These are phyloP conservation scores for Plasmodium vivax DNA, from an alignment of 169 alveolate species.

Conservation along the genomic window DNA sequence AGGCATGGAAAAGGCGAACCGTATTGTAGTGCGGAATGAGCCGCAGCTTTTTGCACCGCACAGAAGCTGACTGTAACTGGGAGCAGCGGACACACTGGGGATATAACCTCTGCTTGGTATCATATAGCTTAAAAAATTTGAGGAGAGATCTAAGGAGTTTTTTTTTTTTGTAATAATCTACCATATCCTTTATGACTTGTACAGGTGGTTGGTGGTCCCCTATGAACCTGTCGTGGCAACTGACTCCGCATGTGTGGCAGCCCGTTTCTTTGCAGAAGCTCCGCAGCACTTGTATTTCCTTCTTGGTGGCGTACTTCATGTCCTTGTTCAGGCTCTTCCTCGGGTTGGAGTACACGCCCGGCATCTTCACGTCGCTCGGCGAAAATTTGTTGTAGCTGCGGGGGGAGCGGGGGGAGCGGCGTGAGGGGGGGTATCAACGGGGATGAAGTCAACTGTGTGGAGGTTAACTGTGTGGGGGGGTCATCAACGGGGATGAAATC, in stretches of 20 bases:
- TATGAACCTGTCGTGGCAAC: slow-evolving; percentile 35
- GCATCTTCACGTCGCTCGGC: slow-evolving; percentile 73
- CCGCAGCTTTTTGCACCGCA: slow-evolving; percentile 37
- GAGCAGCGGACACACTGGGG: slow-evolving; percentile 69
- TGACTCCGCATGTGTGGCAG: slow-evolving; percentile 71
- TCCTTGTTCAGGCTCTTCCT: slow-evolving; percentile 39
- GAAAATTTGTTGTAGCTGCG: slow-evolving; percentile 52
- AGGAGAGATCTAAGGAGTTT: background rate
- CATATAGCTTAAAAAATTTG: slow-evolving; percentile 64
- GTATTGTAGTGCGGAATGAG: slow-evolving; percentile 62
- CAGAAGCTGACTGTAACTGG: slow-evolving; percentile 66
- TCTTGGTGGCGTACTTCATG: slow-evolving; percentile 67
- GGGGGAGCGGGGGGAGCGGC: background rate
- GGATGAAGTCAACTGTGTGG: too few species aligned
- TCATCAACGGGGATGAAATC: too few species aligned
- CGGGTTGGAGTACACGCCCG: slow-evolving; percentile 52
- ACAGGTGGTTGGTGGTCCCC: slow-evolving; percentile 75
- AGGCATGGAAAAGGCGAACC: slow-evolving; percentile 34
- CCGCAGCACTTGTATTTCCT: slow-evolving; percentile 35
- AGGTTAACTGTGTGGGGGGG: too few species aligned
- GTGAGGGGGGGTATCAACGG: background rate
- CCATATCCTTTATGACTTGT: slow-evolving; percentile 43
- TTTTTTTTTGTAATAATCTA: slow-evolving; percentile 28
- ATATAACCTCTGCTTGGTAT: slow-evolving; percentile 52
- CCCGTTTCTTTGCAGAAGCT: slow-evolving; percentile 46